These are phyloP conservation scores for Aphanomyces stellatus DNA, from an alignment of 352 stramenopile genomes.

Conservation along the genomic window DNA sequence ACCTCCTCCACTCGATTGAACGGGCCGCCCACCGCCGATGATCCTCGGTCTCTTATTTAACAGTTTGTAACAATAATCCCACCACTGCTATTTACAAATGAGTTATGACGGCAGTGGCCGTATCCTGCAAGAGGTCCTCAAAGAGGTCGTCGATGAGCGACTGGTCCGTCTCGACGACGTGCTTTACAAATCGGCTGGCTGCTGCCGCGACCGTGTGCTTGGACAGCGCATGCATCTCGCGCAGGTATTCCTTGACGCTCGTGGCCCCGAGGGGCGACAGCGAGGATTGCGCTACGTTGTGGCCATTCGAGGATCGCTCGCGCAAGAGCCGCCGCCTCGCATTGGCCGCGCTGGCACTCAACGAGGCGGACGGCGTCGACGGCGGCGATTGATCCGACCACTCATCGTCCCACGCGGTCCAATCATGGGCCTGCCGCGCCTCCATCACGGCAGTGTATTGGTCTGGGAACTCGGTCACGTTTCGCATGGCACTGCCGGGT, in stretches of 20 bases:
- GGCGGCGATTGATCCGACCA: not conserved
- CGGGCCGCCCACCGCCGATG: not conserved
- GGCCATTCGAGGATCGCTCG: not conserved
- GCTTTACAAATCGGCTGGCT: not conserved
- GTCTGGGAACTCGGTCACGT: constrained; percentile 1
- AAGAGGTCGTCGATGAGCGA: not conserved
- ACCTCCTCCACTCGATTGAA: constrained; percentile 74
- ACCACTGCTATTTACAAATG: not conserved
- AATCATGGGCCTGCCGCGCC: constrained; percentile 4
- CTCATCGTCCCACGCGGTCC: not conserved
- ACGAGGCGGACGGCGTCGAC: not conserved
- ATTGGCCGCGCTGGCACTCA: not conserved
- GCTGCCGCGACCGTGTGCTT: not conserved
- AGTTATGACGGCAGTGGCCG: not conserved
- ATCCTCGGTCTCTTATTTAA: not conserved
- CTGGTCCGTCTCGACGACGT: not conserved
- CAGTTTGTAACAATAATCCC: not conserved
- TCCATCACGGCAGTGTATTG: constrained; percentile 7
- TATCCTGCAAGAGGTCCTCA: not conserved
- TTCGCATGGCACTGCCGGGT: not conserved
- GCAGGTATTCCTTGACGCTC: constrained; percentile 6
- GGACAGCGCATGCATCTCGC: not conserved
- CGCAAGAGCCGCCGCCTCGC: not conserved
- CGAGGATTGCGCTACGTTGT: not conserved
- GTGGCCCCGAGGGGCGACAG: not conserved